Evolutionary conservation across 1,284 basidiomycete species (phyloP).

Genomic region (Bondarzewia mesenterica): DNA sequence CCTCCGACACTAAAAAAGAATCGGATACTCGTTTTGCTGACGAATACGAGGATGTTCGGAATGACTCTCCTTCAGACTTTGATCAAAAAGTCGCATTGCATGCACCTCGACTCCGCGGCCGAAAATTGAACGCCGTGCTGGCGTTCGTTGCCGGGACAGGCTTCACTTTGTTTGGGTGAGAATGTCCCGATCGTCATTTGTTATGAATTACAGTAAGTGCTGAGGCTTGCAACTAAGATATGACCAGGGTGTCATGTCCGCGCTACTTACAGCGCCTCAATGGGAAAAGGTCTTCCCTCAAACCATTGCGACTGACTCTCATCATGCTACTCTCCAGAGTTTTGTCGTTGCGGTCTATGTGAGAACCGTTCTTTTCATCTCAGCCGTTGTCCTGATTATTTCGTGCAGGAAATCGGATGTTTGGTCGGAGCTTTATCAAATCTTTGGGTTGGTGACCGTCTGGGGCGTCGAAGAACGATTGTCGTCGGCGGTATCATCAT

Average conservation of each 20-base stretch:
- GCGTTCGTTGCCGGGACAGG: slow-evolving; percentile 47
- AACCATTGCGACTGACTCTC: slow-evolving; percentile 27
- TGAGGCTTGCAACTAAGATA: slow-evolving; percentile 29
- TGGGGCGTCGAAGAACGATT: slow-evolving; percentile 47
- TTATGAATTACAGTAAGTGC: neutral
- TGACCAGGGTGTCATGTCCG: slow-evolving; percentile 61
- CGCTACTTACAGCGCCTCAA: slow-evolving; percentile 45
- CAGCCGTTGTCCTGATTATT: slow-evolving; percentile 7
- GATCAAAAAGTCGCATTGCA: slow-evolving; percentile 9
- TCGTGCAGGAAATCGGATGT: slow-evolving; percentile 42
- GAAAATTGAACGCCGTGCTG: slow-evolving; percentile 33
- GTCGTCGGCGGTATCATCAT: slow-evolving; percentile 45
- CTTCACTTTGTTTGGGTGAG: slow-evolving; percentile 50
- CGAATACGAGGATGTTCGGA: neutral
- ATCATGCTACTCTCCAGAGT: slow-evolving; percentile 46
- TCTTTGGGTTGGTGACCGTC: slow-evolving; percentile 45
- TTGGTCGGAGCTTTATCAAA: slow-evolving; percentile 43
- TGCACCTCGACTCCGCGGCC: slow-evolving; percentile 31
- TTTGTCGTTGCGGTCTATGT: slow-evolving; percentile 49
- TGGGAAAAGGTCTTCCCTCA: slow-evolving; percentile 46
- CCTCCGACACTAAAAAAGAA: neutral
- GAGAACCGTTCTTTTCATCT: slow-evolving; percentile 8
- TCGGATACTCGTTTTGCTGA: neutral
- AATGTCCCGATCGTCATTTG: slow-evolving; percentile 1
- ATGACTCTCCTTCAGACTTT: neutral